Evolutionary conservation across 768 basidiomycete genomes (phyloP).

Genomic region (Coprinellus micaceus): DNA sequence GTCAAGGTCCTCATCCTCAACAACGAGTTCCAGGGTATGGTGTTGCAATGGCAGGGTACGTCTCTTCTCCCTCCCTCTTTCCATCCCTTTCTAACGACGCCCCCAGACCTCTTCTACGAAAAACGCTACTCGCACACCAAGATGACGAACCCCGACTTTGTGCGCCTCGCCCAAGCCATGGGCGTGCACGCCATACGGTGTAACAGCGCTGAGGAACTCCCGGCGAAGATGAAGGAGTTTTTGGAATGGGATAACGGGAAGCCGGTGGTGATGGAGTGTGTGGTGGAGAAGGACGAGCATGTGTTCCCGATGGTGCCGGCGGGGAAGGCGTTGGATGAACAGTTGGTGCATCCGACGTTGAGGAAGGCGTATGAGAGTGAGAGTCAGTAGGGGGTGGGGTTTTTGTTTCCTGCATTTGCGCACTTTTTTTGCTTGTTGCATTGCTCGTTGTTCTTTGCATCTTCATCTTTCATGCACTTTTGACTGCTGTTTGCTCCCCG

Average conservation of each 20-base stretch:
- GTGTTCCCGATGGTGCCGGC: conserved; percentile 82
- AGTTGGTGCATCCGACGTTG: neutral
- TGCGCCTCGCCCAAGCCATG: conserved; percentile 87
- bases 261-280: conserved; percentile 89
- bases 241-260: conserved; percentile 85
- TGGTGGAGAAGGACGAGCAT: conserved; percentile 80
- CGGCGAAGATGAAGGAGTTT: conserved; percentile 97
- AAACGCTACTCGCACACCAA: conserved; percentile 93
- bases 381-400: no score
- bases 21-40: conserved; percentile 99
- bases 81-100: conserved; percentile 2
- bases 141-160: conserved; percentile 96
- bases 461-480: no score
- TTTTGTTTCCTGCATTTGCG: no score
- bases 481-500: no score
- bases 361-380: no score
- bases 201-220: conserved; percentile 66
- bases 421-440: no score
- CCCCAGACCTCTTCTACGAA: conserved; percentile 88
- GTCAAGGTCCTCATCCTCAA: conserved; percentile 92
- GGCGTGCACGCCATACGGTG: conserved; percentile 87
- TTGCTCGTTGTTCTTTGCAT: no score
- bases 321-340: neutral
- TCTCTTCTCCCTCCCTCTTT: conserved; percentile 5
- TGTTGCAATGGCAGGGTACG: conserved; percentile 96